Conservation (phyloP, 208 protist genomes). For the Trypanosoma avium region DNA sequence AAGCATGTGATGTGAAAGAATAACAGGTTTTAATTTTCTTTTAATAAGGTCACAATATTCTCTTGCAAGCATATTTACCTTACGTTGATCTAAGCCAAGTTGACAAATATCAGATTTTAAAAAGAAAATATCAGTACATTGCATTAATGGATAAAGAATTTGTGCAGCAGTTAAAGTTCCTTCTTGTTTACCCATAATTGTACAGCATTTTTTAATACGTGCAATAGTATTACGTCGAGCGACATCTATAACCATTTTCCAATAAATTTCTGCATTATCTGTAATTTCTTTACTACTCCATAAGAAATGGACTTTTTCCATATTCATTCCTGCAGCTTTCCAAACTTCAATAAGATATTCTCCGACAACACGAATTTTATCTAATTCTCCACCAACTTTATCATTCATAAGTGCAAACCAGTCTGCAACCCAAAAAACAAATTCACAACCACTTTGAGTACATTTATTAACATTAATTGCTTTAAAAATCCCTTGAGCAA, state of each 20-base stretch:
- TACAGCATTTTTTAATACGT: conserved; percentile 98
- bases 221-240: conserved; percentile 92
- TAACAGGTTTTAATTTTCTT: conserved; percentile 95
- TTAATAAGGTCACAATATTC: conserved; percentile 96
- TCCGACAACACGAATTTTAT: conserved; percentile 97
- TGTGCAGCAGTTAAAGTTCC: conserved; percentile 96
- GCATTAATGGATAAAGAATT: conserved; percentile 99
- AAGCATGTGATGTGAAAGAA: conserved; percentile 99
- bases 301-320: conserved; percentile 96
- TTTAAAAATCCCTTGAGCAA: conserved; percentile 99
- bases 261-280: conserved; percentile 94
- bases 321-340: conserved; percentile 98
- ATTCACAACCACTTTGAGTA: conserved; percentile 94
- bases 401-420: conserved; percentile 99
- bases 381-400: conserved; percentile 98
- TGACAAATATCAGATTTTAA: conserved; percentile 99
- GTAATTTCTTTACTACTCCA: conserved; percentile 98
- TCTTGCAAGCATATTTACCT: conserved; percentile 99
- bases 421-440: conserved; percentile 99
- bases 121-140: conserved; percentile 99
- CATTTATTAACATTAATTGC: conserved; percentile 99
- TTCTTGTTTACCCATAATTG: conserved; percentile 99
- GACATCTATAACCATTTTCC: conserved; percentile 98
- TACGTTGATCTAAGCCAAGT: conserved; percentile 99
- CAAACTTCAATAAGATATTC: conserved; percentile 98